Evolutionary conservation across 768 basidiomycete species (phyloP).

Genomic region (Cytidiella melzeri): DNA sequence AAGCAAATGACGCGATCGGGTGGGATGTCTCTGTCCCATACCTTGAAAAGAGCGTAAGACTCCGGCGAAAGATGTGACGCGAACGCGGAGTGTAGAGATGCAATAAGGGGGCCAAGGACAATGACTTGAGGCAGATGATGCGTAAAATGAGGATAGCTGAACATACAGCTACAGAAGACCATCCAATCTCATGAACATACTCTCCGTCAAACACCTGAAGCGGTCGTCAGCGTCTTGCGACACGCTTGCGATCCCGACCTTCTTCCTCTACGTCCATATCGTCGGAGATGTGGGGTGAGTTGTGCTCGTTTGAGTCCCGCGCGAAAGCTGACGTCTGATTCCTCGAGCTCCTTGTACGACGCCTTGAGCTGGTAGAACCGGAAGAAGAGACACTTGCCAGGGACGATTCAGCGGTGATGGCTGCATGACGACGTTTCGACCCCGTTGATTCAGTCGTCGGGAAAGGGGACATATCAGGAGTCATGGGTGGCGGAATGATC

Average conservation of each 20-base stretch:
- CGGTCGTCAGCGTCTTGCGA: slow-evolving; percentile 52
- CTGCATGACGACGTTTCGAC: slow-evolving; percentile 68
- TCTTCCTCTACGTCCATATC: slow-evolving; percentile 70
- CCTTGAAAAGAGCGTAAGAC: too few species aligned
- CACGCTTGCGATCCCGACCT: slow-evolving; percentile 66
- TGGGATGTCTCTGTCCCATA: too few species aligned
- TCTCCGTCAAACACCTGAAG: too few species aligned
- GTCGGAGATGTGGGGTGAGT: slow-evolving; percentile 31
- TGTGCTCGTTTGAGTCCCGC: slow-evolving; percentile 31
- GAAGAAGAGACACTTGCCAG: slow-evolving; percentile 31
- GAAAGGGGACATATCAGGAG: slow-evolving; percentile 13
- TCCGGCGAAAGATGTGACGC: too few species aligned
- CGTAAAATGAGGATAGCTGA: too few species aligned
- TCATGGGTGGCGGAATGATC: slow-evolving; percentile 3
- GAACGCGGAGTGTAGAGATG: too few species aligned
- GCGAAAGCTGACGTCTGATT: slow-evolving; percentile 26
- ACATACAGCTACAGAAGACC: too few species aligned
- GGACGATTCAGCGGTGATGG: slow-evolving; percentile 66
- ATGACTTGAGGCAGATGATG: too few species aligned
- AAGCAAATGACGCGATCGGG: too few species aligned
- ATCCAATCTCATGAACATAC: too few species aligned
- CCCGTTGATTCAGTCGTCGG: slow-evolving; percentile 42
- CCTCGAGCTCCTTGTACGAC: slow-evolving; percentile 52
- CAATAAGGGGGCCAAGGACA: too few species aligned
- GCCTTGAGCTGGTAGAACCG: slow-evolving; percentile 29